phyloP scores from a whole-genome alignment of 129 eudicot genomes.

The Chrysanthemum lavandulifolium region DNA sequence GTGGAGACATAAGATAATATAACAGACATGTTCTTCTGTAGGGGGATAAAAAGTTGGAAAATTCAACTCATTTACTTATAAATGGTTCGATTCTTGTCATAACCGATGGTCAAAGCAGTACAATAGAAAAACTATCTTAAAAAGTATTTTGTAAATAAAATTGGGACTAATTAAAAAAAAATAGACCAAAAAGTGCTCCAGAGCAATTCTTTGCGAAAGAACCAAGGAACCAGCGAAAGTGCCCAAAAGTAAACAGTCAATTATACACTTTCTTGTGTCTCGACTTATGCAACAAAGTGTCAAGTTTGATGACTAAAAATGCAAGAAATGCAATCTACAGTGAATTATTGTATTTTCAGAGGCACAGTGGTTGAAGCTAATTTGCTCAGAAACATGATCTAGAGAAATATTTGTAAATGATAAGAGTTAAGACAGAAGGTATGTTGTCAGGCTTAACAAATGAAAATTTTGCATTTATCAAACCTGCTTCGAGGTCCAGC shows the following conservation, averaged over 20 bases:
- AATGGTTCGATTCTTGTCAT: not conserved
- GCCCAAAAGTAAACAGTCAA: not conserved
- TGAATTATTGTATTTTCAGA: not conserved
- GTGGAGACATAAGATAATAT: not conserved
- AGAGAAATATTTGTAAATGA: not conserved
- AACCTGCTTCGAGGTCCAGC: conserved; percentile 98
- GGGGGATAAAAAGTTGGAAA: not conserved
- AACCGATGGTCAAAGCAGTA: not conserved
- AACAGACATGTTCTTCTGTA: not conserved
- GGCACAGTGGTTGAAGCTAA: not conserved
- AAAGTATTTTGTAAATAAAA: not conserved
- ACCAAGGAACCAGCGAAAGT: not conserved
- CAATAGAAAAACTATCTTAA: not conserved
- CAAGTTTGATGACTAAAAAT: not conserved
- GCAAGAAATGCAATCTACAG: not conserved
- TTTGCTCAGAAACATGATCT: conserved; percentile 1
- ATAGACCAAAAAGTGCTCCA: not conserved
- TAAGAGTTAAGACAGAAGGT: not conserved
- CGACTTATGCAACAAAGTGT: not conserved
- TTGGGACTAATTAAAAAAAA: not conserved
- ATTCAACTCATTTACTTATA: not conserved
- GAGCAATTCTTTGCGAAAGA: not conserved
- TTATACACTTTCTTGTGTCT: not conserved
- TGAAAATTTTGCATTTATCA: conserved; percentile 1
- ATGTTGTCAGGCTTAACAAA: not conserved